A percentile compares a stretch with the other conserved stretches of the same genome.
These are phyloP conservation scores for Sporothrix sp. DNA, from an alignment of 2,329 filamentous ascomycete genomes.

Conservation along the genomic window DNA sequence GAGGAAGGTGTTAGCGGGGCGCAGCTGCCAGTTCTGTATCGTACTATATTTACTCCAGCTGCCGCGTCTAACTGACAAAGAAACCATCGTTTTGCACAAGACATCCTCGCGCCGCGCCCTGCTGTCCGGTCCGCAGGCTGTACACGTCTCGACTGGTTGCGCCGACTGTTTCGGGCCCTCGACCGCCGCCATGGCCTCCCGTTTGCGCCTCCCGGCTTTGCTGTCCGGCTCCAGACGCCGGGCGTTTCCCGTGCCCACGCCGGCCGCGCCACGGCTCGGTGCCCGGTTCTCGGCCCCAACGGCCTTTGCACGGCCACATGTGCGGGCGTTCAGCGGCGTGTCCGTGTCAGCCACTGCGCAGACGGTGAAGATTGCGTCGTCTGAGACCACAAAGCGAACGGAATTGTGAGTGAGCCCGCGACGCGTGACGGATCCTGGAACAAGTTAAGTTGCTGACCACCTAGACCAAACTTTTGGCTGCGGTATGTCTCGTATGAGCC, in stretches of 20 bases:
- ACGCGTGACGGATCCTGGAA: background rate
- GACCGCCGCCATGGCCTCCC: background rate
- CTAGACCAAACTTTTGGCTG: slow-evolving; percentile 19
- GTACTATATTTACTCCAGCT: background rate
- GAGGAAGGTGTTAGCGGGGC: slow-evolving; percentile 1
- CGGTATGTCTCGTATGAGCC: slow-evolving; percentile 8
- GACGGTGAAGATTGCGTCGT: slow-evolving; percentile 16
- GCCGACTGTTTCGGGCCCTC: background rate
- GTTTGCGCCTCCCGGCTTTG: slow-evolving; percentile 2
- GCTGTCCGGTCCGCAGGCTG: too few species aligned
- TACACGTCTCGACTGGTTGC: background rate
- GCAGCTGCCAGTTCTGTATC: too few species aligned
- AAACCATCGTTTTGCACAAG: too few species aligned
- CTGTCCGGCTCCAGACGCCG: background rate
- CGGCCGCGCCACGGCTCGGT: background rate
- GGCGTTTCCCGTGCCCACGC: background rate
- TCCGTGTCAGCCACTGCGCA: background rate
- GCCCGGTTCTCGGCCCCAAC: background rate
- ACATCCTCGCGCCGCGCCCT: too few species aligned
- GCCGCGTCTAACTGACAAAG: background rate
- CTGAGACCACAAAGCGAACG: slow-evolving; percentile 18
- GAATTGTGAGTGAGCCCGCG: slow-evolving; percentile 6
- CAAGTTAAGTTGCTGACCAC: background rate
- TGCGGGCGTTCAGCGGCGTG: background rate
- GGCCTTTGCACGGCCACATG: too few species aligned